Evolutionary conservation across 345 rosid species (phyloP).

Genomic region (Populus ilicifolia): DNA sequence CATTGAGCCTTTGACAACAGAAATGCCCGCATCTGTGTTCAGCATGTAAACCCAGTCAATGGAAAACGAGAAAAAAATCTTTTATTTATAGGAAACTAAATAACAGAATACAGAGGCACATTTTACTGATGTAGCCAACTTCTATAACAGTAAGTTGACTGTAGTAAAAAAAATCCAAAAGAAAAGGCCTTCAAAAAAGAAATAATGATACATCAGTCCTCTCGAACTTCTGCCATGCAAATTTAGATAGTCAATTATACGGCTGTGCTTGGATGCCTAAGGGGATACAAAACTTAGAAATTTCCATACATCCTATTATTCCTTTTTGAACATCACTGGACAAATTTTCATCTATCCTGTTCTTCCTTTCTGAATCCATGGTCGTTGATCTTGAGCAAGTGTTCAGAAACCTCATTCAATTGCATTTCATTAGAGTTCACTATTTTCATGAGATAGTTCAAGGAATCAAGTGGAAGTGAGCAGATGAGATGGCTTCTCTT

Average conservation of each 20-base stretch:
- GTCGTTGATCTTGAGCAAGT: background rate
- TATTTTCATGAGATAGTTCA: background rate
- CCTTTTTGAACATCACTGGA: background rate
- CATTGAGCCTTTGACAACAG: conserved; percentile 25
- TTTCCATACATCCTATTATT: background rate
- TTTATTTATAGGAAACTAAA: background rate
- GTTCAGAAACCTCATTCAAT: background rate
- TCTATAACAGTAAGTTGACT: no score
- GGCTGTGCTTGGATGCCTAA: background rate
- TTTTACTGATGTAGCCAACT: background rate
- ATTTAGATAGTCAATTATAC: no score
- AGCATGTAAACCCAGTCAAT: conserved; percentile 6
- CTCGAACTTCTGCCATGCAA: background rate
- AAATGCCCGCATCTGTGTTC: conserved; percentile 32
- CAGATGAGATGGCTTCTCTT: background rate
- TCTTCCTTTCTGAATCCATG: background rate
- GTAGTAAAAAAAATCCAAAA: background rate
- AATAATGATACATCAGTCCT: background rate
- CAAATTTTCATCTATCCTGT: background rate
- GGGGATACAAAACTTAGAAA: background rate
- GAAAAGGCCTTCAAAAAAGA: background rate
- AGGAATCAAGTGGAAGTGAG: background rate
- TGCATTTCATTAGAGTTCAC: background rate
- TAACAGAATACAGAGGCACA: background rate
- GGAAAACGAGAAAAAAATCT: background rate